Evolutionary conservation across 148 eudicot genomes (phyloP), one percentile per base, ranked within the genome.

Genomic region (Bassia scoparia): DNA sequence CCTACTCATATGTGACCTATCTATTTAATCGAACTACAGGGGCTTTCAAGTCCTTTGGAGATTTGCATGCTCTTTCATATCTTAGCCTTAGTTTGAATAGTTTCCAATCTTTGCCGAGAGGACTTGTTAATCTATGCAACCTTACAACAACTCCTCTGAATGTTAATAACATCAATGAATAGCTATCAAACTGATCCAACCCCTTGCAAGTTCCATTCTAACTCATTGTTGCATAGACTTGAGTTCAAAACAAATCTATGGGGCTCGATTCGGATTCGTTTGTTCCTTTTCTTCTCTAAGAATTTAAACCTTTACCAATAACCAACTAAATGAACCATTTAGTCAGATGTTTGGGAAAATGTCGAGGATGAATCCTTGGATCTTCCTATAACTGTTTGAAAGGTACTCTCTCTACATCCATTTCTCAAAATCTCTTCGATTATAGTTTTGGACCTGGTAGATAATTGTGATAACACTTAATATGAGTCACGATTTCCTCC

Each of bases 251-350:
- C 59, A 37, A 43, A 6, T 56, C n/a, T 83, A 16, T 24, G 44
- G n/a, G 83, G 81, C 30, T 30, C 48, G 0, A 9, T 83, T n/a
- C 81, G 0, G 77, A 83, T 13, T 35, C 20, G 23, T 77, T 29
- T 56, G n/a, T 7, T 48, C 26, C 13, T 66, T 80, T 38, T 15
- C 67, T 4, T 76, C 83, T 14, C 50, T 84, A 60, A 74, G 0
- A 5, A 24, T 44, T 2, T 50, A 81, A 35, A 0, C 53, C 20
- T 69, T 83, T n/a, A 2, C 23, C 14, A 0, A 13, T 0, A 61
- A 61, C 38, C 1, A 16, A 4, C n/a, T 61, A 17, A 30, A 61
- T 31, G 64, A 38, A 61, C 30, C 21, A 2, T 16, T 61, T 14
- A 6, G 20, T 17, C 21, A 58, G 1, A 48, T 56, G n/a, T 50